phyloP scores from a whole-genome alignment of 495 filamentous ascomycete genomes.

The Lophium mytilinum region DNA sequence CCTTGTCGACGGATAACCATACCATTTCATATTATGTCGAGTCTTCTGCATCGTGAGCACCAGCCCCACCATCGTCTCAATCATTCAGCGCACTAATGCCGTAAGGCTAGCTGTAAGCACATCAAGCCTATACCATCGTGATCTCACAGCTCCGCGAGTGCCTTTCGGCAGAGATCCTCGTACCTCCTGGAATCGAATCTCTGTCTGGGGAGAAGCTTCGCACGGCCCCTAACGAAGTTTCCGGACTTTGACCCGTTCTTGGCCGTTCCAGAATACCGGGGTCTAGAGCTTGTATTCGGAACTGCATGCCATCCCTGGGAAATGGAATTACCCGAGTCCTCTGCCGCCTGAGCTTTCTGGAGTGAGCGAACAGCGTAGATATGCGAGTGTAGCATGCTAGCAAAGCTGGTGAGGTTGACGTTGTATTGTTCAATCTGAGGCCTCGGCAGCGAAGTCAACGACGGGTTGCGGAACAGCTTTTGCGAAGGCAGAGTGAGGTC shows the following conservation, averaged over 20 bases:
- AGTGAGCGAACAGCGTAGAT: not conserved
- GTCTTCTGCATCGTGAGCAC: no score
- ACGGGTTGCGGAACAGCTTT: not conserved
- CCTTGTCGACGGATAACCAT: no score
- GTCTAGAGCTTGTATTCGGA: no score
- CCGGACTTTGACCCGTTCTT: no score
- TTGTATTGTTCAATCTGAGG: slow-evolving; percentile 4
- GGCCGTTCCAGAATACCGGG: no score
- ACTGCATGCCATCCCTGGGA: not conserved
- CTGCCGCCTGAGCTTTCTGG: not conserved
- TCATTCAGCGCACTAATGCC: no score
- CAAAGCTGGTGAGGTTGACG: not conserved
- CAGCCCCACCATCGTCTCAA: no score
- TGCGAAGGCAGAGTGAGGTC: not conserved
- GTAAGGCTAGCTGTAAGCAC: no score
- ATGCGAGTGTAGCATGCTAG: not conserved
- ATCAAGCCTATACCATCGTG: no score
- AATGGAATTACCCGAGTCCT: not conserved
- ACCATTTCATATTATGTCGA: no score
- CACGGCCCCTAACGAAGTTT: not conserved
- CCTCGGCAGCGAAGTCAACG: not conserved
- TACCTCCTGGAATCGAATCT: slow-evolving; percentile 13
- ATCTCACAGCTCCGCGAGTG: slow-evolving; percentile 16
- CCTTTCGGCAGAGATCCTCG: slow-evolving; percentile 12
- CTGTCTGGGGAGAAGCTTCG: slow-evolving; percentile 5